These are phyloP conservation scores for Pugionium cornutum DNA, from an alignment of 345 rosid species.

Conservation along the genomic window DNA sequence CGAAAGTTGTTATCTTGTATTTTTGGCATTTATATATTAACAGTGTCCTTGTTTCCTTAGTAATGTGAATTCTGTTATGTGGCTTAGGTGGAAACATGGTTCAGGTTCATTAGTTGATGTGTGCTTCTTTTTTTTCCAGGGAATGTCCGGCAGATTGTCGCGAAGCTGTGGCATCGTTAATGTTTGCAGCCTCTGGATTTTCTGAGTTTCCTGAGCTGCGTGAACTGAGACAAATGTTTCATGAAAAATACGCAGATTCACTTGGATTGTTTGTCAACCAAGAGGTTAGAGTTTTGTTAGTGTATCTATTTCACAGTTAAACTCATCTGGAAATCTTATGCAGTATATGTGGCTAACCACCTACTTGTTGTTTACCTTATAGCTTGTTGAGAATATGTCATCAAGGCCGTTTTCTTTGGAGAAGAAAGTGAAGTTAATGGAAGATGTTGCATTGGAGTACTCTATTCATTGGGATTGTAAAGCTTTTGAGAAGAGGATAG, in stretches of 20 bases:
- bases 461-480: conserved; percentile 75
- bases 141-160: conserved; percentile 86
- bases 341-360: conserved; percentile 3
- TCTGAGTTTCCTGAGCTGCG: conserved; percentile 91
- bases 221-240: conserved; percentile 79
- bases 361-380: conserved; percentile 1
- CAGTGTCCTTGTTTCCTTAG: conserved; percentile 16
- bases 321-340: conserved; percentile 17
- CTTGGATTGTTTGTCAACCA: conserved; percentile 63
- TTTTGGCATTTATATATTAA: neutral
- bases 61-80: conserved; percentile 11
- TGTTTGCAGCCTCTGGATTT: conserved; percentile 94
- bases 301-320: conserved; percentile 5
- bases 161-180: conserved; percentile 78
- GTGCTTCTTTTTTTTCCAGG: conserved; percentile 41
- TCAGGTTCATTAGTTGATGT: conserved; percentile 20
- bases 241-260: conserved; percentile 75
- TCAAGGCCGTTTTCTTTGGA: conserved; percentile 57
- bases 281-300: conserved; percentile 54
- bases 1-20: conserved; percentile 18
- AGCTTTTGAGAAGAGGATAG: conserved; percentile 58
- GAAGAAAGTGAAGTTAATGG: conserved; percentile 72
- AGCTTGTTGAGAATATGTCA: conserved; percentile 70
- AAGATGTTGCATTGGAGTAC: conserved; percentile 71
- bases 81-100: conserved; percentile 9